Percentiles rank a stretch among this genome's conserved stretches.
phyloP scores from a whole-genome alignment of 495 filamentous ascomycete species.

The Tuber umbilicatum region DNA sequence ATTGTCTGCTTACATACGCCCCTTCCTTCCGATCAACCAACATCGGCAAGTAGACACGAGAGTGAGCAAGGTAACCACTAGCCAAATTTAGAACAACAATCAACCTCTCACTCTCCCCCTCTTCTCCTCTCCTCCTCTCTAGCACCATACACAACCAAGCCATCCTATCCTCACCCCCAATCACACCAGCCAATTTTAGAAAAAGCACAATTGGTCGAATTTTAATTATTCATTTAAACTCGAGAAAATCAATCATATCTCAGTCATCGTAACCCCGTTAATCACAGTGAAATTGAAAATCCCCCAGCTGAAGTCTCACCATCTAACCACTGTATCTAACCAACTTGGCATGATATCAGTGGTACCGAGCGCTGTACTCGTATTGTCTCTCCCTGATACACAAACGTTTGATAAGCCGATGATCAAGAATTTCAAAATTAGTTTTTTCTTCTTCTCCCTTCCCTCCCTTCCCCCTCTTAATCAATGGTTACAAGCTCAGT shows the following conservation, averaged over 20 bases:
- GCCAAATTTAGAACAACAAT: conserved; percentile 5
- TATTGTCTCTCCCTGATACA: not conserved
- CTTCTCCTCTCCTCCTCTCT: not conserved
- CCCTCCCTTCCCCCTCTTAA: no score
- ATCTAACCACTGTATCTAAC: not conserved
- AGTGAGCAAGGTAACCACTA: not conserved
- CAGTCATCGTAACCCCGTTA: not conserved
- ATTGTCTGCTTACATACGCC: not conserved
- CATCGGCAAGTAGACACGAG: not conserved
- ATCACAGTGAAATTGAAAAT: not conserved
- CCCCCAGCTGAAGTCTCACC: not conserved
- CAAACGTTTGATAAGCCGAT: not conserved
- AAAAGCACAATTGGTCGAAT: not conserved
- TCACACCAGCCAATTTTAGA: not conserved
- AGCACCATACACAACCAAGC: no score
- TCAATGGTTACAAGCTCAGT: no score
- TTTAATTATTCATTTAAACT: not conserved
- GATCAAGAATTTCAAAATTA: not conserved
- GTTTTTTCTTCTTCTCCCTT: no score
- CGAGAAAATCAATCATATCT: not conserved
- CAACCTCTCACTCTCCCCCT: not conserved
- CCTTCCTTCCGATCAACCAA: not conserved
- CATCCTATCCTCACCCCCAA: not conserved
- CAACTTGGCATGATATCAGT: not conserved
- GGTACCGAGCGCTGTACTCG: not conserved